Conservation (phyloP, 2,329 filamentous ascomycete species). For the Aspergillus fijiensis region DNA sequence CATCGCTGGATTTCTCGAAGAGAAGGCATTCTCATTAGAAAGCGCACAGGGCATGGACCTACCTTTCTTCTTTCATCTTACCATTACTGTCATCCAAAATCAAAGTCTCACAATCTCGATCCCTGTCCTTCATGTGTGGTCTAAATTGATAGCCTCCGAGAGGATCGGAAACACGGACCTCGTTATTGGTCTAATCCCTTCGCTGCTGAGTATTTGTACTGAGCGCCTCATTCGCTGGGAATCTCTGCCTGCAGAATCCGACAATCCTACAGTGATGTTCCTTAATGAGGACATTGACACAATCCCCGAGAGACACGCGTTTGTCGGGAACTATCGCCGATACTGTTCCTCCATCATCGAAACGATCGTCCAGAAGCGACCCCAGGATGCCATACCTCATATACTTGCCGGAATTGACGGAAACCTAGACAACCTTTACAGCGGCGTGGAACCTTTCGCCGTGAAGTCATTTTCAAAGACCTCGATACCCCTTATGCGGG, state of each 20-base stretch:
- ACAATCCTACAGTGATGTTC: slow-evolving; percentile 76
- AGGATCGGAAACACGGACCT: slow-evolving; percentile 61
- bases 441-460: slow-evolving; percentile 65
- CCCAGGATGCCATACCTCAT: slow-evolving; percentile 81
- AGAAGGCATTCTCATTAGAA: slow-evolving; percentile 68
- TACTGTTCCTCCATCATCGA: slow-evolving; percentile 89
- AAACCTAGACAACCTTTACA: slow-evolving; percentile 73
- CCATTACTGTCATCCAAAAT: slow-evolving; percentile 76
- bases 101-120: slow-evolving; percentile 91
- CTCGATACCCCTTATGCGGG: slow-evolving; percentile 57
- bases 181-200: slow-evolving; percentile 65
- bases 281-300: slow-evolving; percentile 94
- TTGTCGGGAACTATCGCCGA: slow-evolving; percentile 90
- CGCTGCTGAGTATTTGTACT: slow-evolving; percentile 79
- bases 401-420: slow-evolving; percentile 78
- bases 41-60: slow-evolving; percentile 60
- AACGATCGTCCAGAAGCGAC: slow-evolving; percentile 75
- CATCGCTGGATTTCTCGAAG: slow-evolving; percentile 78
- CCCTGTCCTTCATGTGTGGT: slow-evolving; percentile 87
- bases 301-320: slow-evolving; percentile 87
- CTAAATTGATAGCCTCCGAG: slow-evolving; percentile 71
- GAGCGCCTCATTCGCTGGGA: slow-evolving; percentile 85
- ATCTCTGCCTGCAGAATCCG: slow-evolving; percentile 74
- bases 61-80: slow-evolving; percentile 72
- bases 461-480: slow-evolving; percentile 42